These are phyloP conservation scores for Clarireedia paspali DNA, from an alignment of 2,329 filamentous ascomycete genomes.

Conservation along the genomic window DNA sequence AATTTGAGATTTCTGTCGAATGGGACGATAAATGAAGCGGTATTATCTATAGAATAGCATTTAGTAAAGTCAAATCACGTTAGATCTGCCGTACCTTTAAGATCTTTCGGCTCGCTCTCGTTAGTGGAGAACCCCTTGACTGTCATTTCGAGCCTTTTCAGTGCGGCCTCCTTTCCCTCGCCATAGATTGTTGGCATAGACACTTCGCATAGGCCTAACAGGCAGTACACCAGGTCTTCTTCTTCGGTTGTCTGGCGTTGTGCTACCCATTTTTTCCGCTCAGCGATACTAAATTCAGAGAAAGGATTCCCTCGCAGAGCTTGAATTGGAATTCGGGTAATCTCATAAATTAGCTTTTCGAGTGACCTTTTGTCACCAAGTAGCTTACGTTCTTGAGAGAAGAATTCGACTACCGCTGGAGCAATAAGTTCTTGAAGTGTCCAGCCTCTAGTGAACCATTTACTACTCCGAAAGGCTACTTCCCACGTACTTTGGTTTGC, in stretches of 20 bases:
- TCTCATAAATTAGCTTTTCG: not conserved
- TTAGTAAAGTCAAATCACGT: no score
- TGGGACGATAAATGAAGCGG: no score
- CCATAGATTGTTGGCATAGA: slow-evolving; percentile 38
- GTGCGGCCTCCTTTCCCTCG: slow-evolving; percentile 19
- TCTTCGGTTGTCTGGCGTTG: slow-evolving; percentile 27
- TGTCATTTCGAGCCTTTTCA: no score
- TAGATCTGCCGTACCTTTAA: no score
- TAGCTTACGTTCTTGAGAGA: not conserved
- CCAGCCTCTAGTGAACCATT: slow-evolving; percentile 1
- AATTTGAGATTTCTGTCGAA: no score
- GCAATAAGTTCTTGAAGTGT: slow-evolving; percentile 1
- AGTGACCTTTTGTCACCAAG: not conserved
- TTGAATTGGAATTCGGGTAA: not conserved
- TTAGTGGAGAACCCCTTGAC: no score
- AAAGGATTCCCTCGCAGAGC: not conserved
- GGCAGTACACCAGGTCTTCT: slow-evolving; percentile 37
- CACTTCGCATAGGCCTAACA: slow-evolving; percentile 36
- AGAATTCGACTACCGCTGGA: not conserved
- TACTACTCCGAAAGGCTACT: not conserved
- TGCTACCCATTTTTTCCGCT: slow-evolving; percentile 31
- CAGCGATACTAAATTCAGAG: not conserved
- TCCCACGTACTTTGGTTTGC: not conserved
- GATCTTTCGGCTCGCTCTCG: no score
- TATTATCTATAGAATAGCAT: no score